Base-by-base conservation (phyloP, 2,329 filamentous ascomycete genomes). In the Monosporascus sp. region DNA sequence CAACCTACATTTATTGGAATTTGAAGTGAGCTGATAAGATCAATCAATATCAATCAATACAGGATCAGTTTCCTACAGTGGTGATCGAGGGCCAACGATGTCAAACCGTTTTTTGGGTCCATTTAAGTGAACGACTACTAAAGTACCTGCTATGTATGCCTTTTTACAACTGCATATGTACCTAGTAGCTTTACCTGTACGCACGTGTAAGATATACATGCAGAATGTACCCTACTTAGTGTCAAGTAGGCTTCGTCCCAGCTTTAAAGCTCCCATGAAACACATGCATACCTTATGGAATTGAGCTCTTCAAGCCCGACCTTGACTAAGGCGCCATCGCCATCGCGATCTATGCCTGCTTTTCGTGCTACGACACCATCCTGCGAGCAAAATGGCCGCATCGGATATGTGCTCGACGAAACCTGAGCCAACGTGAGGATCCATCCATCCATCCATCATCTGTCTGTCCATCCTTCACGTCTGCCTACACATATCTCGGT, bases 371-470 rank as follows among this genome's bases (percentile, higher is more conserved):
- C 31, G 31, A 14, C 11, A 35, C 31, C 5, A 35, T 35, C 31
- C 14, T 35, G 31, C 4, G 9, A 47, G 2, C 43, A 53, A 54
- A 43, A 64, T 67, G 63, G 62, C 58, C 51, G 53, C 62, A 47
- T 38, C 61, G 45, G 64, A 68, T 22, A 63, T 63, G 45, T 71
- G 68, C 60, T 63, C 66, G 51, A 62, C 61, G 46, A 66, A 61
- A 60, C 62, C 65, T 50, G 68, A 68, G 54, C 65, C 67, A 41
- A 65, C 66, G 65, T 68, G 54, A 41, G 65, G 58, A 45, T 45
- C 50, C 55, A 50, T 48, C 41, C 49, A 43, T 48, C 47, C 47
- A 31, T 31, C 3, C 27, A 35, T 35, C 11, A 35, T 35, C 31
- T 14, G 31, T 35, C 11, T 11, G 31, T 35, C 27, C 11, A 35